Base-by-base conservation (phyloP, 371 early-diverging fungal genomes). In the Batkoa obscura region DNA sequence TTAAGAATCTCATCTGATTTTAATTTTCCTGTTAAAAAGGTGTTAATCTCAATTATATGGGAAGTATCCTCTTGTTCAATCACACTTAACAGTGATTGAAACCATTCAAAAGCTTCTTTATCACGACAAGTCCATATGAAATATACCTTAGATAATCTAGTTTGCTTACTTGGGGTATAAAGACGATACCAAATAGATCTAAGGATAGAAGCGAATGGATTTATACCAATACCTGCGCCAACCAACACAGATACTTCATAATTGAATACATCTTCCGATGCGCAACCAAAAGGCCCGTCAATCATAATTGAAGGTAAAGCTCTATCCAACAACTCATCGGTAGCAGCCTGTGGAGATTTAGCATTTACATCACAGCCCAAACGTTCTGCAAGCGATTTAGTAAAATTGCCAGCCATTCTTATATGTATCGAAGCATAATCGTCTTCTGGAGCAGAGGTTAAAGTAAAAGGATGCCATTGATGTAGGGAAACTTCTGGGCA, bases 381-480 rank as follows among this genome's bases (percentile, higher is more conserved):
- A n/a, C 73, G 66, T 37, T 64, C 61, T 8, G 80, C 78, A 60
- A 88, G 77, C 46, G 63, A 66, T 13, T 71, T 71, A 1, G 89
- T 88, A 79, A 81, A 88, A 64, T 81, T 83, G 10, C 85, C 88
- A 0, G 71, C 84, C 34, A 81, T 72, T 58, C 83, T 76, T 55
- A 88, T 86, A 62, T 86, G 88, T 23, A 88, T 69, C 15, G 78
- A 77, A 47, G 83, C 60, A 64, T 80, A 81, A 50, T 78, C 78
- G 48, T 88, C 88, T 58, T 83, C 76, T 0, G 86, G 87, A 15
- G 85, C 81, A 17, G 80, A 83, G 31, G 89, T 87, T 43, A 88
- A 66, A 34, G 88, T 88, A 66, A 87, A 87, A 12, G 89, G 89
- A 62, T 88, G 89, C 83, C 84, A 86, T 59, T 88, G 60, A 45